Conservation (phyloP, 331 rosid genomes). For the Rhamnella rubrinervis region DNA sequence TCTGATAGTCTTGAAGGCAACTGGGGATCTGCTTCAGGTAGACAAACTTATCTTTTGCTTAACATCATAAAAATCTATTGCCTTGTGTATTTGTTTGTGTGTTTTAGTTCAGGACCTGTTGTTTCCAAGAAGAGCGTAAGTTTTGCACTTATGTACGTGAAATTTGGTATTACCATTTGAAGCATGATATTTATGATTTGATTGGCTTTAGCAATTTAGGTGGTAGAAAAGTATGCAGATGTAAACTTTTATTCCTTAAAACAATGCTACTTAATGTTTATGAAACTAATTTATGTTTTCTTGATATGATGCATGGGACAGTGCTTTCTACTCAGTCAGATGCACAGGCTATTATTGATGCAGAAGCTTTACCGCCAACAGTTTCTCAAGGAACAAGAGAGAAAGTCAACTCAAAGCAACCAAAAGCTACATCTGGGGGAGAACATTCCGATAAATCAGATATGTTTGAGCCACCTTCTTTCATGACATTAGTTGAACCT, state of each 20-base stretch:
- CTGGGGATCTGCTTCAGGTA: constrained; percentile 97
- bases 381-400: constrained; percentile 31
- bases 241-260: background rate
- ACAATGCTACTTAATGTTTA: background rate
- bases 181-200: too few relatives aligned
- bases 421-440: constrained; percentile 30
- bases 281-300: background rate
- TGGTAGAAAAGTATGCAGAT: too few relatives aligned
- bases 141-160: too few relatives aligned
- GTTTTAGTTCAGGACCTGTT: too few relatives aligned
- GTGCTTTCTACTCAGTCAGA: constrained; percentile 76
- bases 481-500: constrained; percentile 77
- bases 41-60: background rate
- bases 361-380: constrained; percentile 33
- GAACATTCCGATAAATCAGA: constrained; percentile 53
- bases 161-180: too few relatives aligned
- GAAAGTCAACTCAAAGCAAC: constrained; percentile 29
- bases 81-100: too few relatives aligned
- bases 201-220: too few relatives aligned
- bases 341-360: constrained; percentile 44
- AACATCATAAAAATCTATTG: background rate
- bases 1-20: constrained; percentile 78
- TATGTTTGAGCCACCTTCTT: constrained; percentile 73
- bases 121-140: too few relatives aligned
- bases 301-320: constrained; percentile 33